These are phyloP conservation scores for Penicillium verhagenii DNA, from an alignment of 495 filamentous ascomycete species.

Conservation along the genomic window DNA sequence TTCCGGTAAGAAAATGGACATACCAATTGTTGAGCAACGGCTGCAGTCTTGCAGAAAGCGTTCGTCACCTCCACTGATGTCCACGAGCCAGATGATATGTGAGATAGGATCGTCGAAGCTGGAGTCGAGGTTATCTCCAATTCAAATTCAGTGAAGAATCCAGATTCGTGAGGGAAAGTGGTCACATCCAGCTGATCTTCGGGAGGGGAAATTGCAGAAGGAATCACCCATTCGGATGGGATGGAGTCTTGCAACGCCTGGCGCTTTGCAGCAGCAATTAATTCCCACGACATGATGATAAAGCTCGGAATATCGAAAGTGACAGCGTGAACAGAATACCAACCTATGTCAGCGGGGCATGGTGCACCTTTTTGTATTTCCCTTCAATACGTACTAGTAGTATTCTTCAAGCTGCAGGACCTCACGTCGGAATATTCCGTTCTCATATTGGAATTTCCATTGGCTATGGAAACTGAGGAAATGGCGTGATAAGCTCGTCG, in stretches of 20 bases:
- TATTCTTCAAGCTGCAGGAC: no score
- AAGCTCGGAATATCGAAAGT: no score
- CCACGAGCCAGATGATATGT: slow-evolving; percentile 12
- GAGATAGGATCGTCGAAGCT: slow-evolving; percentile 6
- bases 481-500: no score
- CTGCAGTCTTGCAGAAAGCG: slow-evolving; percentile 53
- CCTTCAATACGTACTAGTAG: no score
- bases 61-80: slow-evolving; percentile 43
- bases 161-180: slow-evolving; percentile 2
- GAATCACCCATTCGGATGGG: not conserved
- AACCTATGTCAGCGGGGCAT: no score
- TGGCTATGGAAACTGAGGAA: no score
- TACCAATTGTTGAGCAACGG: slow-evolving; percentile 41
- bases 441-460: no score
- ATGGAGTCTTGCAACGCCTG: not conserved
- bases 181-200: not conserved
- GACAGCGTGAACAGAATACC: no score
- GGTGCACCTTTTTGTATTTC: no score
- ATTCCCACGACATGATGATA: no score
- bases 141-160: slow-evolving; percentile 18
- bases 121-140: slow-evolving; percentile 13
- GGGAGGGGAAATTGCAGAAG: not conserved
- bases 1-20: no score
- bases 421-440: no score
- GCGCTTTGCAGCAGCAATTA: not conserved